Evolutionary conservation across 768 basidiomycete genomes (phyloP).

Genomic region (Suillus lakei): DNA sequence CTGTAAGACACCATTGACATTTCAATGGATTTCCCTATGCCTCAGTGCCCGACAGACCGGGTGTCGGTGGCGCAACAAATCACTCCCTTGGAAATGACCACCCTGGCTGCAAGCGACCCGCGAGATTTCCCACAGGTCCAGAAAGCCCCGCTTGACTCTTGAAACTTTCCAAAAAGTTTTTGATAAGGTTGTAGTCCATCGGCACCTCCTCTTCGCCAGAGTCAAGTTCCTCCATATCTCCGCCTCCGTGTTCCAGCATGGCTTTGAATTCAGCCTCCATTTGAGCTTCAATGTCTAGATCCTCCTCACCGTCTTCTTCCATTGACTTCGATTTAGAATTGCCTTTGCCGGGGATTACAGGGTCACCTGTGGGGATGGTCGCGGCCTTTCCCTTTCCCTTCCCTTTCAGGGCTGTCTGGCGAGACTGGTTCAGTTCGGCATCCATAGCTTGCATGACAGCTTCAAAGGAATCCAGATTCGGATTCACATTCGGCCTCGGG

Average conservation of each 20-base stretch:
- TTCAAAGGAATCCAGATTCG: conserved; percentile 89
- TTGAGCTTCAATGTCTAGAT: conserved; percentile 75
- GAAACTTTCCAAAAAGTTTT: conserved; percentile 96
- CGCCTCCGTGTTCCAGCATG: conserved; percentile 51
- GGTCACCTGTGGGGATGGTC: conserved; percentile 9
- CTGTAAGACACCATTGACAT: not conserved
- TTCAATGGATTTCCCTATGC: not conserved
- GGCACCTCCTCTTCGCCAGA: conserved; percentile 51
- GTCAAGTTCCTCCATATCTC: conserved; percentile 52
- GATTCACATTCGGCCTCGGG: conserved; percentile 54
- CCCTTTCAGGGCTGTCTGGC: conserved; percentile 25
- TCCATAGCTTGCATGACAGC: conserved; percentile 97
- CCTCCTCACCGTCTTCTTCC: conserved; percentile 48
- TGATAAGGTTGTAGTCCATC: conserved; percentile 90
- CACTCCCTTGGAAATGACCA: conserved; percentile 77
- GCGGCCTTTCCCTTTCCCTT: conserved; percentile 24
- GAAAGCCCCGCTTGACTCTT: conserved; percentile 88
- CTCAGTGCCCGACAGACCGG: not conserved
- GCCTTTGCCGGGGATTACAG: conserved; percentile 49
- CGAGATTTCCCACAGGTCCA: conserved; percentile 91
- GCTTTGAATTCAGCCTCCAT: conserved; percentile 89
- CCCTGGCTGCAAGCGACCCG: conserved; percentile 78
- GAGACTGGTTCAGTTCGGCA: conserved; percentile 65
- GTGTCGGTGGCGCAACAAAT: conserved; percentile 3
- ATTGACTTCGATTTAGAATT: conserved; percentile 41